These are phyloP conservation scores for Esteya vermicola DNA, from an alignment of 2,329 filamentous ascomycete species.

Conservation along the genomic window DNA sequence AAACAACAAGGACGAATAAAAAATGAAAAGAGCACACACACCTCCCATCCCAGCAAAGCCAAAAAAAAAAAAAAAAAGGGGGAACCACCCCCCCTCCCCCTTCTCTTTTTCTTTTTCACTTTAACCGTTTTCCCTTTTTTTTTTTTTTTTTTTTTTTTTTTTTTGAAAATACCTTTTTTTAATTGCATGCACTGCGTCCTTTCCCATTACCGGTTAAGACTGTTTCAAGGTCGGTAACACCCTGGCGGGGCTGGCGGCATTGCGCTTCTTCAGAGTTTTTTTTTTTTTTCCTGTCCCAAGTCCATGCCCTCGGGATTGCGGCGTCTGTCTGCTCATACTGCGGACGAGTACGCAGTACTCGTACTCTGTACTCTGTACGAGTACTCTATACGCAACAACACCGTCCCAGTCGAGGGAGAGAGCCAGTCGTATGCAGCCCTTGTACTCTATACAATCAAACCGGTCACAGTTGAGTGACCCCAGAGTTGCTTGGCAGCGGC, in stretches of 20 bases:
- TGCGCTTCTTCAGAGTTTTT: slow-evolving; percentile 10
- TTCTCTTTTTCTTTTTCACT: not conserved
- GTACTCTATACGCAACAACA: too few species aligned
- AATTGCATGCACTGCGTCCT: slow-evolving; percentile 4
- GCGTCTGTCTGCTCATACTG: not conserved
- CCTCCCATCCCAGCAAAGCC: too few species aligned
- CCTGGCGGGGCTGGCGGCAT: slow-evolving; percentile 10
- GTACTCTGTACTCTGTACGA: not conserved
- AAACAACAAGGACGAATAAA: too few species aligned
- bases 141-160: not conserved
- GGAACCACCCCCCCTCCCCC: too few species aligned
- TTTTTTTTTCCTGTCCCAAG: too few species aligned
- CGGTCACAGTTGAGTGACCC: too few species aligned
- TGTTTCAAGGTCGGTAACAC: slow-evolving; percentile 8
- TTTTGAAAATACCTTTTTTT: slow-evolving; percentile 1
- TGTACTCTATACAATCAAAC: too few species aligned
- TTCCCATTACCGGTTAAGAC: slow-evolving; percentile 7
- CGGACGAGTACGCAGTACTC: not conserved
- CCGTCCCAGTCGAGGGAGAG: too few species aligned
- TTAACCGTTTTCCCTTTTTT: not conserved
- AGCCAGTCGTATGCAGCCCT: too few species aligned
- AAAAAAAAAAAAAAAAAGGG: too few species aligned
- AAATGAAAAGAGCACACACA: too few species aligned
- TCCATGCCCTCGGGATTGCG: slow-evolving; percentile 18
- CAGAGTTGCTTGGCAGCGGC: too few species aligned